A percentile compares a stretch with the other conserved stretches of the same genome.
phyloP scores from a whole-genome alignment of 2,329 filamentous ascomycete species.

The Aureobasidium sp. region DNA sequence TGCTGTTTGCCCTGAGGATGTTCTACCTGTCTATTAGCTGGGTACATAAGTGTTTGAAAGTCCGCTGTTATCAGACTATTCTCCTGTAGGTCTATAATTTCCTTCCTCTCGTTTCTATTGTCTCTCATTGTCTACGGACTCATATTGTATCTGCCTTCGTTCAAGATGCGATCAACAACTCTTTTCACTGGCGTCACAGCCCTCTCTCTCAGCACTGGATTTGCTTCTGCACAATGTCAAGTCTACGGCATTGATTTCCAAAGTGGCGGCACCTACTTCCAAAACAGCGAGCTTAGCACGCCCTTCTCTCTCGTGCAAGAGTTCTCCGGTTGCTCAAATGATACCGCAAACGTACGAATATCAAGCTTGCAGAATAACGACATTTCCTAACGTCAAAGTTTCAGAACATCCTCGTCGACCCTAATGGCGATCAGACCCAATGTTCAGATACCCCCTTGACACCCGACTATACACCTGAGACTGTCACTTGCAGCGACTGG shows the following conservation, averaged over 20 bases:
- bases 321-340: slow-evolving; percentile 37
- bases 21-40: neutral
- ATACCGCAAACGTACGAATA: slow-evolving; percentile 27
- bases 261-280: slow-evolving; percentile 39
- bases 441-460: slow-evolving; percentile 35
- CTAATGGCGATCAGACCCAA: slow-evolving; percentile 33
- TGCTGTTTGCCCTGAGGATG: neutral
- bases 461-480: slow-evolving; percentile 29
- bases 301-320: slow-evolving; percentile 39
- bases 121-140: neutral
- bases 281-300: slow-evolving; percentile 35
- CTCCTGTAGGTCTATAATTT: neutral
- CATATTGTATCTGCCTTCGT: neutral
- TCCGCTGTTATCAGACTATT: neutral
- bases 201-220: neutral
- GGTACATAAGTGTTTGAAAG: neutral
- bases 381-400: neutral
- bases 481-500: slow-evolving; percentile 7
- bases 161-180: neutral
- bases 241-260: slow-evolving; percentile 34
- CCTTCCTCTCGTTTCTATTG: too few relatives aligned
- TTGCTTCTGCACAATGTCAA: slow-evolving; percentile 19
- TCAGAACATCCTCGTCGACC: slow-evolving; percentile 36
- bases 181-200: neutral
- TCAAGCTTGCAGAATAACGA: too few relatives aligned